These are phyloP conservation scores for Erythrobasidium hasegawianum DNA, from an alignment of 1,284 basidiomycete genomes.

Conservation along the genomic window DNA sequence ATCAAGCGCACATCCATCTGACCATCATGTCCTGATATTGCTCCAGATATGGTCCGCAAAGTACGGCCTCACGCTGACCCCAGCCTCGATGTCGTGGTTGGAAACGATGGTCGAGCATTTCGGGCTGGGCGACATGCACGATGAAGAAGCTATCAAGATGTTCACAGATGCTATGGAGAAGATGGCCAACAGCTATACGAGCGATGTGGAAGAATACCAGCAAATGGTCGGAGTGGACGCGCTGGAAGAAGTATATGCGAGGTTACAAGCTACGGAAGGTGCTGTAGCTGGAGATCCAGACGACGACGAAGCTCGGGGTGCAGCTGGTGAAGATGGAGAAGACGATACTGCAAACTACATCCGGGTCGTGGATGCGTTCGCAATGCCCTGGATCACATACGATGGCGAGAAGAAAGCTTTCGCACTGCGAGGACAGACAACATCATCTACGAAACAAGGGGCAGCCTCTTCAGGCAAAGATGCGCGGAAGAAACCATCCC, in stretches of 20 bases:
- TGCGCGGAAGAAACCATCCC: slow-evolving; percentile 56
- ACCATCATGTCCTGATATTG: no score
- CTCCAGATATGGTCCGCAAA: slow-evolving; percentile 33
- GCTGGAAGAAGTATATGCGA: slow-evolving; percentile 74
- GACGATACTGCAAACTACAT: slow-evolving; percentile 56
- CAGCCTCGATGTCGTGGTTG: slow-evolving; percentile 31
- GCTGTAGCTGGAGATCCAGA: slow-evolving; percentile 12
- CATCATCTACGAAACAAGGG: not conserved
- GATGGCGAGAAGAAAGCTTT: slow-evolving; percentile 78
- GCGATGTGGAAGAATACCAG: slow-evolving; percentile 17
- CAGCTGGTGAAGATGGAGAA: slow-evolving; percentile 22
- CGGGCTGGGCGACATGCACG: slow-evolving; percentile 14
- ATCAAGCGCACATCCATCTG: not conserved
- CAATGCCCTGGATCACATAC: slow-evolving; percentile 90
- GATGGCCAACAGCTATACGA: slow-evolving; percentile 32
- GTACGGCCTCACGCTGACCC: slow-evolving; percentile 31
- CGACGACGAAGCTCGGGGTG: slow-evolving; percentile 6
- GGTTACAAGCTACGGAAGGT: slow-evolving; percentile 65
- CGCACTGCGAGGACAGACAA: slow-evolving; percentile 59
- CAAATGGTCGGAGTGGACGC: slow-evolving; percentile 59
- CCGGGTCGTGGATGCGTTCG: slow-evolving; percentile 80
- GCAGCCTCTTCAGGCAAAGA: slow-evolving; percentile 45
- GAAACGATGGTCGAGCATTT: slow-evolving; percentile 35
- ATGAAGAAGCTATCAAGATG: not conserved
- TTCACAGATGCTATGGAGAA: slow-evolving; percentile 32